A percentile compares a stretch with the other conserved stretches of the same genome.
Evolutionary conservation across 75 land plant species (phyloP).

Genomic region (Isoetes taiwanensis): DNA sequence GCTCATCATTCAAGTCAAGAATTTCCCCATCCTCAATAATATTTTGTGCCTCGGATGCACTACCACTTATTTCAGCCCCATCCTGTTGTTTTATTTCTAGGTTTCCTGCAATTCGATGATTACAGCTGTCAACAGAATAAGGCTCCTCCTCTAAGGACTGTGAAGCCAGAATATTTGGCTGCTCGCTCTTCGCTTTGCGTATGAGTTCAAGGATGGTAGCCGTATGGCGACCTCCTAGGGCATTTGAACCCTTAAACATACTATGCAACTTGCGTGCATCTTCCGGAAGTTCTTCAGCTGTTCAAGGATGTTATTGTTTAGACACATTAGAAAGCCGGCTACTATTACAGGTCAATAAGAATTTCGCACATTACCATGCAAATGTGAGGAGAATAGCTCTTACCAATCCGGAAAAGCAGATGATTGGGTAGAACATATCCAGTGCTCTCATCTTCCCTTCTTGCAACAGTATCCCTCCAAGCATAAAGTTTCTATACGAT

Average conservation of each 20-base stretch:
- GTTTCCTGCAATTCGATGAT: no score
- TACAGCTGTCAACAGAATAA: no score
- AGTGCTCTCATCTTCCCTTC: conserved; percentile 88
- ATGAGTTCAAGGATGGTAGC: conserved; percentile 50
- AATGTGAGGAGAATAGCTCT: not conserved
- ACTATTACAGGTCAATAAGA: not conserved
- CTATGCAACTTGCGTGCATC: conserved; percentile 31
- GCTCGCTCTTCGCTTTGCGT: conserved; percentile 13
- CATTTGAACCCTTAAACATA: conserved; percentile 48
- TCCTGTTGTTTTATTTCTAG: no score
- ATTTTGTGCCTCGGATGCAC: no score
- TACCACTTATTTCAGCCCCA: no score
- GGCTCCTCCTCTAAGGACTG: no score
- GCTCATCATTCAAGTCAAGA: no score
- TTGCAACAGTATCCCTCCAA: conserved; percentile 83
- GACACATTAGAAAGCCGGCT: not conserved
- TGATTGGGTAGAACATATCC: conserved; percentile 88
- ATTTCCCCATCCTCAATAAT: no score
- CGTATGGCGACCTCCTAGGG: conserved; percentile 49
- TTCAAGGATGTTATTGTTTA: not conserved
- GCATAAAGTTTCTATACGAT: conserved; percentile 51
- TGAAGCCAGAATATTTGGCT: not conserved
- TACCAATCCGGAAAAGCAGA: conserved; percentile 67
- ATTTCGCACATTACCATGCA: not conserved
- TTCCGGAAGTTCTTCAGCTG: conserved; percentile 70